A percentile compares a stretch with the other conserved stretches of the same genome.
These are phyloP conservation scores for Boletellus sp. DNA, from an alignment of 1,284 basidiomycete species.

Conservation along the genomic window DNA sequence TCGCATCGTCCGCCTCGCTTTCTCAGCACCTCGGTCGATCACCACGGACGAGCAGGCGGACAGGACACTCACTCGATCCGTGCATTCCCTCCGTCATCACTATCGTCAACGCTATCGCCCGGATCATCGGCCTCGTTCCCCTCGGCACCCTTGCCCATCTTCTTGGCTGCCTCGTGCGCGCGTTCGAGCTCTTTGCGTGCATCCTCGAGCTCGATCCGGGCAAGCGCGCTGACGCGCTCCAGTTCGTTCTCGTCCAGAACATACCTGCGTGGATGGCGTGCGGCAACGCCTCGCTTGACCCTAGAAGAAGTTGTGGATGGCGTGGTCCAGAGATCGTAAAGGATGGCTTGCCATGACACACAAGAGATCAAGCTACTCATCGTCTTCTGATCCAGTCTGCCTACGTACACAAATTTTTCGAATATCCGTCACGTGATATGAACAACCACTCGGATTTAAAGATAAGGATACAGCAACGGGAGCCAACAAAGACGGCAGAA, in stretches of 20 bases:
- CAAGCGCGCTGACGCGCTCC: conserved; percentile 85
- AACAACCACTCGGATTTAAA: background rate
- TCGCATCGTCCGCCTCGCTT: conserved; percentile 53
- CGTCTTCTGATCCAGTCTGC: background rate
- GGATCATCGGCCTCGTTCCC: conserved; percentile 61
- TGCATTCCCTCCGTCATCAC: conserved; percentile 50
- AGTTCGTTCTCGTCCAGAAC: conserved; percentile 90
- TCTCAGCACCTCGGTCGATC: conserved; percentile 38
- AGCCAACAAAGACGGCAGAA: background rate
- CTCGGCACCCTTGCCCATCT: conserved; percentile 62
- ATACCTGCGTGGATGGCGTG: conserved; percentile 82
- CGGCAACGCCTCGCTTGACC: conserved; percentile 82
- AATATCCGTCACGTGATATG: conserved; percentile 18
- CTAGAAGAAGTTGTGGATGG: conserved; percentile 37
- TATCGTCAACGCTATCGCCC: conserved; percentile 50
- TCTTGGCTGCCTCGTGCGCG: conserved; percentile 73
- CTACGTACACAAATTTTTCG: conserved; percentile 7
- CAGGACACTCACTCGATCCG: conserved; percentile 76
- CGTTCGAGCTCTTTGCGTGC: conserved; percentile 82
- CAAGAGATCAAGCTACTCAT: conserved; percentile 76
- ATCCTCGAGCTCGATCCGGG: conserved; percentile 85
- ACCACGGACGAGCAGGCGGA: conserved; percentile 14
- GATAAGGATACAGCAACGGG: conserved; percentile 18
- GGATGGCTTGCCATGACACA: conserved; percentile 40
- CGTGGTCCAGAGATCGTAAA: background rate